Evolutionary conservation across 192 early-diverging fungal species (phyloP).

Genomic region (Backusella australiensis): DNA sequence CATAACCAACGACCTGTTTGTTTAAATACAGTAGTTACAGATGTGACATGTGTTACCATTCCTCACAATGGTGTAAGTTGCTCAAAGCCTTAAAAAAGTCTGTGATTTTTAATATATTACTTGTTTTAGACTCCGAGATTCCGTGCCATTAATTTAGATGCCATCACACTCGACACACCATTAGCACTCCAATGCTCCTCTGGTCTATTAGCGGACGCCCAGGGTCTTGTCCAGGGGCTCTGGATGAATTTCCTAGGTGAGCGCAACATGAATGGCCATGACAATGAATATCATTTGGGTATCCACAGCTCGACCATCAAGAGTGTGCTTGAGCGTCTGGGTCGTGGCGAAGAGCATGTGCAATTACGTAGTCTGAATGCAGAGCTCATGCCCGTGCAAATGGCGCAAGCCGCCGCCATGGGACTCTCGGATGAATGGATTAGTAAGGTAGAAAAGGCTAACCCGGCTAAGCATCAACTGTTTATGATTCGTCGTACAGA

Average conservation of each 20-base stretch:
- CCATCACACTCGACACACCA: slow-evolving; percentile 81
- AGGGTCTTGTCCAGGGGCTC: slow-evolving; percentile 67
- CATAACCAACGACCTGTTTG: slow-evolving; percentile 57
- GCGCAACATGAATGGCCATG: slow-evolving; percentile 57
- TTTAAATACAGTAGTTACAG: slow-evolving; percentile 60
- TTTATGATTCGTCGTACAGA: slow-evolving; percentile 61
- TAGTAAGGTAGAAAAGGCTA: slow-evolving; percentile 53
- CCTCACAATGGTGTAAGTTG: slow-evolving; percentile 48
- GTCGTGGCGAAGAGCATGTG: slow-evolving; percentile 43
- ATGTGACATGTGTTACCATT: slow-evolving; percentile 55
- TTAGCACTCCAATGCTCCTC: slow-evolving; percentile 75
- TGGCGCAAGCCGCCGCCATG: slow-evolving; percentile 57
- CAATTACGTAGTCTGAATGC: slow-evolving; percentile 57
- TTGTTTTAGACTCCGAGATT: slow-evolving; percentile 54
- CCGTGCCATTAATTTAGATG: slow-evolving; percentile 76
- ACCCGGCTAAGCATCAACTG: slow-evolving; percentile 51
- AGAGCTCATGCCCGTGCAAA: slow-evolving; percentile 55
- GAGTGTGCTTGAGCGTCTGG: slow-evolving; percentile 46
- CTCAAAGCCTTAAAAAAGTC: neutral
- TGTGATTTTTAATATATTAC: neutral
- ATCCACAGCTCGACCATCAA: slow-evolving; percentile 52
- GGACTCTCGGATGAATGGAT: slow-evolving; percentile 61
- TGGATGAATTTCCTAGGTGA: slow-evolving; percentile 80
- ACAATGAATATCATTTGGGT: slow-evolving; percentile 63
- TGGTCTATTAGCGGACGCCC: slow-evolving; percentile 65